Conservation (phyloP, 257 asterid genomes). For the Salvia miltiorrhiza region DNA sequence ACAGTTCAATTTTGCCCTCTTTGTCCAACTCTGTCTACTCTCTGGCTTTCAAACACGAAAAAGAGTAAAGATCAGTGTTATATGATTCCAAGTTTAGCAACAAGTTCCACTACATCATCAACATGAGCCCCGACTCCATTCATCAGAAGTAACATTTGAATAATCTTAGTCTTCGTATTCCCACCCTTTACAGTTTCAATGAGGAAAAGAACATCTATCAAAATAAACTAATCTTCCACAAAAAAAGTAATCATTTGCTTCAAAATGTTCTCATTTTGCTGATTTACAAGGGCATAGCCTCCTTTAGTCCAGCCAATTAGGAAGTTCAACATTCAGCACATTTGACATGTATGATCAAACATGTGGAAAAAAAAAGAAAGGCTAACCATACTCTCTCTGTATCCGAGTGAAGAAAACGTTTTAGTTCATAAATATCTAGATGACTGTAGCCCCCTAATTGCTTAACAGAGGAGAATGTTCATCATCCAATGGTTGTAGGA, state of each 20-base stretch:
- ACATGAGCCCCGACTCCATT: neutral
- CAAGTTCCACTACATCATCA: neutral
- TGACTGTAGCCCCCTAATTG: constrained; percentile 47
- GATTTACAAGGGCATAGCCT: neutral
- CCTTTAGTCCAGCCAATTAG: neutral
- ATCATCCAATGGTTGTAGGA: constrained; percentile 38
- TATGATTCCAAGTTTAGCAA: no score
- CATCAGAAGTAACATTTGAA: neutral
- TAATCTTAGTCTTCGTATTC: neutral
- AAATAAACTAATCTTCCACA: neutral
- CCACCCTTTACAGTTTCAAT: no score
- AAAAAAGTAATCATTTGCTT: neutral
- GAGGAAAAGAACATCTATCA: neutral
- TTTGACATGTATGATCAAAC: neutral
- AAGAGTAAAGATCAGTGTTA: neutral
- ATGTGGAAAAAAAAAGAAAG: neutral
- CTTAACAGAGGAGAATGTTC: constrained; percentile 49
- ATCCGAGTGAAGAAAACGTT: constrained; percentile 2
- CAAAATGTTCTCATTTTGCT: neutral
- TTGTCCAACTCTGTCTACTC: neutral
- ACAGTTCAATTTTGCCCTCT: neutral
- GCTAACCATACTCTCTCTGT: neutral
- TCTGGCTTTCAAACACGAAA: neutral
- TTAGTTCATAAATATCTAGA: constrained; percentile 27
- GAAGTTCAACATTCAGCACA: neutral